These are phyloP conservation scores for Phialophora tarda DNA, from an alignment of 2,329 filamentous ascomycete species.

Conservation along the genomic window DNA sequence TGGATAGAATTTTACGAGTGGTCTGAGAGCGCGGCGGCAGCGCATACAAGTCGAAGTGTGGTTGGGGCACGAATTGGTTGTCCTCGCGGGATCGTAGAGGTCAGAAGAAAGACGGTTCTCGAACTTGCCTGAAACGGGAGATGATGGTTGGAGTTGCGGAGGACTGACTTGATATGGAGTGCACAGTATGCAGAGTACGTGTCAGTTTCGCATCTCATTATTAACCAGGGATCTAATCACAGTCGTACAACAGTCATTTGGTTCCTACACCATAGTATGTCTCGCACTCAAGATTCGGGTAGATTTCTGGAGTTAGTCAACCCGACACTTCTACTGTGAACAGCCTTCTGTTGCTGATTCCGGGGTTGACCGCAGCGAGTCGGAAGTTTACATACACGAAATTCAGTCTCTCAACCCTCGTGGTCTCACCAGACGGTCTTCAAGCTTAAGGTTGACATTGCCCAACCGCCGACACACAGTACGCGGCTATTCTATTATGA, in stretches of 20 bases:
- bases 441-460: background rate
- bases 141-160: background rate
- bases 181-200: background rate
- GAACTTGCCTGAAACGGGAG: constrained; percentile 10
- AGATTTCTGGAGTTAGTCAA: background rate
- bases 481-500: background rate
- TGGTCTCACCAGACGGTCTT: background rate
- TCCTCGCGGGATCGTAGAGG: background rate
- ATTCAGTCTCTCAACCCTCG: background rate
- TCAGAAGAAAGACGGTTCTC: background rate
- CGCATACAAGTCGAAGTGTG: background rate
- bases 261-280: background rate
- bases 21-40: background rate
- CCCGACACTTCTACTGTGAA: background rate
- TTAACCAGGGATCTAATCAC: background rate
- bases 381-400: background rate
- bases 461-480: background rate
- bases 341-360: background rate
- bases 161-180: background rate
- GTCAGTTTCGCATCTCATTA: background rate
- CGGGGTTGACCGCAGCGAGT: background rate
- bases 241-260: background rate
- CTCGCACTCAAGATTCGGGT: background rate
- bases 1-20: background rate
- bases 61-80: background rate